Evolutionary conservation across 2,329 filamentous ascomycete genomes (phyloP), one percentile per base, ranked within the genome.

Genomic region (Calonectria ilicicola): DNA sequence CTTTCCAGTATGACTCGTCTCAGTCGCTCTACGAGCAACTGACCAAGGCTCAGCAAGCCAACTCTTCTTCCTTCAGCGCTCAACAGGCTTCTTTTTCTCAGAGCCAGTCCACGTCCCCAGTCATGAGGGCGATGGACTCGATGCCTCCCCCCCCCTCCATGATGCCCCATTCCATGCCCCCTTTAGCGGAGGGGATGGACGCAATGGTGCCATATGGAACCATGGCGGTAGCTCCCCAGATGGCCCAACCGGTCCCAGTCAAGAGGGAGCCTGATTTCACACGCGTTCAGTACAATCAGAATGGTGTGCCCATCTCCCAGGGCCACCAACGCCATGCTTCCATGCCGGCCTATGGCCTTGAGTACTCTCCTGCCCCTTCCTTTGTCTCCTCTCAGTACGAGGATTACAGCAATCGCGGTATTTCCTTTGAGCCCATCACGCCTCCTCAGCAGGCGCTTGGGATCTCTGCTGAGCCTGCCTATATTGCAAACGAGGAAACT

Each of bases 331-430:
- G 97, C 70, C 96, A 98, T 85, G 94, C 96, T 74, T 99, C 97
- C n/a, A 98, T 99, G 95, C 97, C 97, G 63, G 94, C 95, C 23
- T 99, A 98, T 83, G 90, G 87, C 60, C 93, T 98, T 84, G 97
- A 99, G 85, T 99, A 98, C 87, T 99, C 97, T 19, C 97, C 97
- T 66, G 97, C 97, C 0, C 97, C 97, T 2, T 98, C 97, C 1
- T 98, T 98, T 81, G 96, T 98, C 65, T 98, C 97, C n/a, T 98
- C 97, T 1, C 96, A 98, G 81, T 98, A 96, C 80, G 97, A 98
- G 82, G 96, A 98, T 83, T 99, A 98, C 88, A 98, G 95, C 90
- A 96, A 96, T 83, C 94, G 97, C 70, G 97, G 95, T 65, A 92
- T 98, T 80, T 98, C 96, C 3, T 99, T 96, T 83, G 97, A 99